These are phyloP conservation scores for Eimeria mitis DNA, from an alignment of 169 alveolate genomes.

Conservation along the genomic window DNA sequence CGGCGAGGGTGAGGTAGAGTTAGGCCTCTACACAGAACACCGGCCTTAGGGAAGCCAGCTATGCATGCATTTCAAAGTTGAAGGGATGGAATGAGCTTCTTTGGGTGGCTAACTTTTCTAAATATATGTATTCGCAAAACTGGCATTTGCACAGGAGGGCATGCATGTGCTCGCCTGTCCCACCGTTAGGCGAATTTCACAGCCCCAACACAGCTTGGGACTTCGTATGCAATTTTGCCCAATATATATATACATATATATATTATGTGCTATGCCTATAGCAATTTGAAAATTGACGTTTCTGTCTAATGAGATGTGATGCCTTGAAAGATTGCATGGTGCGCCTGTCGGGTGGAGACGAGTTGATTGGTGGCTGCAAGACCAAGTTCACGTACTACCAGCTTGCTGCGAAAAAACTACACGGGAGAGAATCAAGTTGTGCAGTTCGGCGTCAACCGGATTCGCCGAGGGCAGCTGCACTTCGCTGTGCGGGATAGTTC, in stretches of 20 bases:
- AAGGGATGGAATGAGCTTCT: background rate
- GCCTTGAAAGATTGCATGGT: background rate
- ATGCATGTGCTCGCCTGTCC: constrained; percentile 9
- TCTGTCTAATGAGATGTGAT: background rate
- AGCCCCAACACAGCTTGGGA: background rate
- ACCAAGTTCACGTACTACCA: background rate
- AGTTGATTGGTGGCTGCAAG: background rate
- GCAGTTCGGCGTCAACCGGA: too few species aligned
- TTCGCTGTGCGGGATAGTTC: background rate
- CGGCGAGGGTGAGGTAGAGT: background rate
- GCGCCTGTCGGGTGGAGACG: background rate
- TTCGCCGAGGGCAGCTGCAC: background rate
- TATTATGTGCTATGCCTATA: too few species aligned
- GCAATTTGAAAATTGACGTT: background rate
- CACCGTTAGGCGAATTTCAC: background rate
- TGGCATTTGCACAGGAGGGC: background rate
- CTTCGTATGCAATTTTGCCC: background rate
- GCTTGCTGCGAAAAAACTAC: background rate
- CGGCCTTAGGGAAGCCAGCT: background rate
- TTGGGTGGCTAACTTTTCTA: background rate
- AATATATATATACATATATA: too few species aligned
- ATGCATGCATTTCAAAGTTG: background rate
- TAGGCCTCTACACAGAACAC: background rate
- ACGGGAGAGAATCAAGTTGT: too few species aligned
- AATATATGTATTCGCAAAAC: background rate